These are phyloP conservation scores for Mallotus repandus DNA, from an alignment of 441 rosid genomes.

Conservation along the genomic window DNA sequence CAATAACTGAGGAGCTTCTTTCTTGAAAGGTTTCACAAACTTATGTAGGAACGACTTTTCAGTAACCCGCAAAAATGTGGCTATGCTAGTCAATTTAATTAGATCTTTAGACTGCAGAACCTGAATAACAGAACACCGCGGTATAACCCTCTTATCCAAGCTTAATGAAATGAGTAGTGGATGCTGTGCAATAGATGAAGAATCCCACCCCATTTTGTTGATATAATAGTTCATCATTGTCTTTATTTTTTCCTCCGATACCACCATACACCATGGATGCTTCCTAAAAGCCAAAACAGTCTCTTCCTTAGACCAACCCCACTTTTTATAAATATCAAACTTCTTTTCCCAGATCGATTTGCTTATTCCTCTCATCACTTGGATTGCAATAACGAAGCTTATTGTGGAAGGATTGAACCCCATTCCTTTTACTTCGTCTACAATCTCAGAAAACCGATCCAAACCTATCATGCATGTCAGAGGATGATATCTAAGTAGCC, in stretches of 20 bases:
- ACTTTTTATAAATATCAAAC: slow-evolving; percentile 13
- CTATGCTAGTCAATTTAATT: neutral
- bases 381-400: slow-evolving; percentile 14
- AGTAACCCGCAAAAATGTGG: neutral
- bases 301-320: slow-evolving; percentile 26
- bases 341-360: slow-evolving; percentile 19
- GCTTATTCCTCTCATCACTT: neutral
- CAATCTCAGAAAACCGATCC: slow-evolving; percentile 12
- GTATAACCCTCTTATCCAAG: slow-evolving; percentile 28
- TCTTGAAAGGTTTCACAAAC: slow-evolving; percentile 17
- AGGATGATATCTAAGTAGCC: neutral
- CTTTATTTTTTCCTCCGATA: slow-evolving; percentile 24
- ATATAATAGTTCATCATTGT: slow-evolving; percentile 27
- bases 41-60: slow-evolving; percentile 18
- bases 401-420: slow-evolving; percentile 2
- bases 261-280: slow-evolving; percentile 20
- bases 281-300: slow-evolving; percentile 19
- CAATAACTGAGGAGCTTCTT: slow-evolving; percentile 17
- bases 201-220: slow-evolving; percentile 23
- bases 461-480: neutral
- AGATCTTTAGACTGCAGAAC: slow-evolving; percentile 13
- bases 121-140: slow-evolving; percentile 20
- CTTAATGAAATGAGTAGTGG: slow-evolving; percentile 16
- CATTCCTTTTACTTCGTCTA: slow-evolving; percentile 14
- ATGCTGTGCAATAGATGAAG: neutral